Percentiles rank a stretch among this genome's conserved stretches.
These are phyloP conservation scores for Dianthus caryophyllus DNA, from an alignment of 148 eudicot genomes.

Conservation along the genomic window DNA sequence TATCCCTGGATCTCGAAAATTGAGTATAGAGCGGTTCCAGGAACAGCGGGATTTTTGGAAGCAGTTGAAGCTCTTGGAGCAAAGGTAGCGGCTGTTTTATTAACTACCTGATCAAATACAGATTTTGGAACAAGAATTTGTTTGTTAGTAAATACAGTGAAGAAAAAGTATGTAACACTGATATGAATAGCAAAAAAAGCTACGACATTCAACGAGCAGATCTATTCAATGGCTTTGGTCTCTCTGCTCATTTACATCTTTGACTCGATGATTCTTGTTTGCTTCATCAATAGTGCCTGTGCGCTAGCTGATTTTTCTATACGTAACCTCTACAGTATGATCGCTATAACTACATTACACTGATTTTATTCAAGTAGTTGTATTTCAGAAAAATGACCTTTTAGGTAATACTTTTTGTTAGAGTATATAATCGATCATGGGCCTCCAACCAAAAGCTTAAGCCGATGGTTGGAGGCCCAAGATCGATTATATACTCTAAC, in stretches of 20 bases:
- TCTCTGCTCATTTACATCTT: neutral
- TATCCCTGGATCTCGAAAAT: conserved; percentile 90
- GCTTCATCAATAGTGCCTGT: too few relatives aligned
- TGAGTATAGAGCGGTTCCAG: conserved; percentile 66
- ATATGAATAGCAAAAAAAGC: neutral
- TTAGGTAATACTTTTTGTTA: too few relatives aligned
- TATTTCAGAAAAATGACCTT: too few relatives aligned
- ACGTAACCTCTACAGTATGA: too few relatives aligned
- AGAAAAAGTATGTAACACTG: neutral
- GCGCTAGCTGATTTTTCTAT: too few relatives aligned
- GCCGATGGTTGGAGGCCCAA: too few relatives aligned
- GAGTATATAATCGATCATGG: too few relatives aligned
- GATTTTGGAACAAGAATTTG: neutral
- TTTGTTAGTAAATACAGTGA: neutral
- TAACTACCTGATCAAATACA: conserved; percentile 53
- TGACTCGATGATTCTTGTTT: too few relatives aligned
- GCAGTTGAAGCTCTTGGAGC: conserved; percentile 95
- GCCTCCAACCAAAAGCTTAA: too few relatives aligned
- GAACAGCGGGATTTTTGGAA: conserved; percentile 83
- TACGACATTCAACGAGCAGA: neutral
- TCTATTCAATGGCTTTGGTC: neutral
- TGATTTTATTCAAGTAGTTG: too few relatives aligned
- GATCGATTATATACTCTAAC: too few relatives aligned
- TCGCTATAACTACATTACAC: too few relatives aligned
- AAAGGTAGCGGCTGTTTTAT: conserved; percentile 91